Base-by-base conservation (phyloP, 2,329 filamentous ascomycete genomes). In the Raffaelea ambrosiae region DNA sequence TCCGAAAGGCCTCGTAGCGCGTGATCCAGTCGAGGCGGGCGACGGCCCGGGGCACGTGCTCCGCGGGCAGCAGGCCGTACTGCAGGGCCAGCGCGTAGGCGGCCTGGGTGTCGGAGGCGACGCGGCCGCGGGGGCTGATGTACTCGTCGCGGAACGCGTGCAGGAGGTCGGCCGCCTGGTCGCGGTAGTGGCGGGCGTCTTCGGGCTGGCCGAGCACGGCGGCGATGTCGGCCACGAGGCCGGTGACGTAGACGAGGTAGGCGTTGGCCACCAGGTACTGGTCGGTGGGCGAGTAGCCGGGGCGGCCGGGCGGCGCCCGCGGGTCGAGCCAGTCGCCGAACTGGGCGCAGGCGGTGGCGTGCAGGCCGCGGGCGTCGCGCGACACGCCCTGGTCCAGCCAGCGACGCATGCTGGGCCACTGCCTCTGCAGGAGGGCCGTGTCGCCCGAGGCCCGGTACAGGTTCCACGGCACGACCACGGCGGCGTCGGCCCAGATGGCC, bases 261-360 rank as follows among this genome's bases (percentile, higher is more conserved):
- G 61, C 61, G 46, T 68, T 60, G 0, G 65, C 63, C 1, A 67
- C 62, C n/a, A 66, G 56, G 36, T 58, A 57, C 7, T 52, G 50
- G 44, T 66, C 60, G 0, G 64, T 68, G 7, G 54, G 57, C 2
- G 57, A 61, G 16, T 54, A 50, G 16, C 52, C 61, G 0, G 66
- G 62, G 23, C 61, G 49, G 3, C 57, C 51, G 2, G 62, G 55
- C 3, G 66, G 64, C 1, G 66, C 62, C 21, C 55, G 56, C 3
- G 66, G 66, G 50, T 68, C 65, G 3, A 69, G 60, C 66, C 66
- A 68, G 52, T 68, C 65, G 7, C 61, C 62, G 11, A 58, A 54
- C 51, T 65, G 61, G 22, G 47, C 54, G 1, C 31, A 31, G 21
- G 41, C 45, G 5, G 48, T 48, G 36, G 55, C 52, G 58, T 59